These are phyloP conservation scores for Rhynchosporium graminicola DNA, from an alignment of 2,329 filamentous ascomycete genomes.

Conservation along the genomic window DNA sequence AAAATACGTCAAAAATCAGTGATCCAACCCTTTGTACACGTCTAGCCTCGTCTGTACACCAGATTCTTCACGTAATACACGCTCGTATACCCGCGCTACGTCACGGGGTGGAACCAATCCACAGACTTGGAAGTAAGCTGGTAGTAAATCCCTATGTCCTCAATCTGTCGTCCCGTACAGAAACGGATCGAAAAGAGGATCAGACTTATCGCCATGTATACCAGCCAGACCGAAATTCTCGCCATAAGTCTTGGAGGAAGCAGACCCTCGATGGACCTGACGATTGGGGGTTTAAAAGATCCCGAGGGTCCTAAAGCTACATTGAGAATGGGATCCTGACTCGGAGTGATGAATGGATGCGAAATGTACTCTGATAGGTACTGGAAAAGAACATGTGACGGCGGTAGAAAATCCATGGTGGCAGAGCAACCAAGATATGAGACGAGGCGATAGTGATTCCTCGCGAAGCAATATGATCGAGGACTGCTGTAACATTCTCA, in stretches of 20 bases:
- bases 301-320: constrained; percentile 11
- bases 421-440: constrained; percentile 50
- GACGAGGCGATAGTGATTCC: constrained; percentile 43
- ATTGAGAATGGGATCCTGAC: constrained; percentile 21
- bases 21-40: constrained; percentile 40
- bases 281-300: constrained; percentile 10
- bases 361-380: constrained; percentile 20
- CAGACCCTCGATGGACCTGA: constrained; percentile 14
- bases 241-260: constrained; percentile 12
- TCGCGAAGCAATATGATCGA: constrained; percentile 45
- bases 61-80: constrained; percentile 46
- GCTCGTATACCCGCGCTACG: constrained; percentile 53
- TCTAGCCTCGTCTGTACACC: constrained; percentile 37
- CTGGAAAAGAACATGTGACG: constrained; percentile 17
- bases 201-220: constrained; percentile 22
- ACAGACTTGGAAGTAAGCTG: constrained; percentile 36
- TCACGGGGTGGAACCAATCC: constrained; percentile 38
- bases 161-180: constrained; percentile 16
- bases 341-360: constrained; percentile 21
- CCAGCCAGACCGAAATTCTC: constrained; percentile 20
- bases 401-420: background rate
- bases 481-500: constrained; percentile 44
- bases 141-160: constrained; percentile 28
- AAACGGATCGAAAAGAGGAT: constrained; percentile 21
- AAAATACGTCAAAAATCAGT: constrained; percentile 38